Base-by-base conservation (phyloP, 495 filamentous ascomycete genomes). In the Tuber microsphaerosporum region DNA sequence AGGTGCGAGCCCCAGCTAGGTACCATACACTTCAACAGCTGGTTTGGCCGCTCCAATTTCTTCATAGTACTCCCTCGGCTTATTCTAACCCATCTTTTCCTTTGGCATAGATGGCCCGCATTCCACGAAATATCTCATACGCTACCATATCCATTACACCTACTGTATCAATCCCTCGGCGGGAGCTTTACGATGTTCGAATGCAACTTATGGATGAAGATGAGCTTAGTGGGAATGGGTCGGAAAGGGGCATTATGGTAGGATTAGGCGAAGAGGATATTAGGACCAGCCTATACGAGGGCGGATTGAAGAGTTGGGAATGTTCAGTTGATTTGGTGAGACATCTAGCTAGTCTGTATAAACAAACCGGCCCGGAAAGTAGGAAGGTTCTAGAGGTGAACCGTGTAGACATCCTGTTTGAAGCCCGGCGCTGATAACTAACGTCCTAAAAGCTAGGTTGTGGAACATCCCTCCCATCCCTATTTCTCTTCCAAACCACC, bases 251-350 rank as follows among this genome's bases (percentile, higher is more conserved):
- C 16, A 31, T 71, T 0, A 26, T 76, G 9, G 77, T 88, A 31
- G 90, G 90, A 34, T 86, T 95, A 16, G 92, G 91, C 45, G 86
- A 92, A 81, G 91, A 92, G 75, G 95, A 99, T 82, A 90, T 99
- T 81, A 92, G 90, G 83, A 92, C 93, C 19, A 91, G 92, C 76
- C 90, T 97, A 81, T 99, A 99, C 84, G 95, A 99, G 83, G 95
- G 95, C 51, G 95, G 95, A n/a, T 94, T 97, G 85, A 98, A 99
- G 86, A 97, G 93, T 78, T 99, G 95, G 95, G 95, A 99, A 85
- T 97, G 95, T 85, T 90, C 92, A 17, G 85, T 96, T 73, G 95
- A 98, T 84, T 85, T 99, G 31, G 94, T 93, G 22, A 91, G 88
- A 79, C 88, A 93, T 74, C 85, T 94, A 31, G 85, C 84, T 2